Evolutionary conservation across 2,329 filamentous ascomycete genomes (phyloP), one percentile per base, ranked within the genome.

Genomic region (Pseudocercospora crystallina): DNA sequence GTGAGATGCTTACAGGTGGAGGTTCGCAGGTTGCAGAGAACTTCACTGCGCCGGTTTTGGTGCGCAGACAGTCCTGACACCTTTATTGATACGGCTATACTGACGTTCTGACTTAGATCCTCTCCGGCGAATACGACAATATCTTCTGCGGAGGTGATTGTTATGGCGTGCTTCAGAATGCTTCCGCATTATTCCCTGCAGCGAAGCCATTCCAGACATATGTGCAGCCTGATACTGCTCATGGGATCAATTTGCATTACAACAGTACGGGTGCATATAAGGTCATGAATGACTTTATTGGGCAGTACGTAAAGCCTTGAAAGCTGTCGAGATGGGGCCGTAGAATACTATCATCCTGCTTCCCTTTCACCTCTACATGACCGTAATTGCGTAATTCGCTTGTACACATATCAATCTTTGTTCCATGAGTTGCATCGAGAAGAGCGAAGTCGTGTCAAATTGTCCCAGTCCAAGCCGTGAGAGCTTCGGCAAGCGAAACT

Each of bases 71-170:
- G 3, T 54, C 38, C 38, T 3, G 2, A 9, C 14, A 40, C 30
- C 17, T 51, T 47, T n/a, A n/a, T n/a, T 47, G 8, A 30, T 12
- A 13, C 17, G 15, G 3, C 7, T 13, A 9, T 13, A 13, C 63
- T 70, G 58, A 65, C 7, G 20, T 7, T 26, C 7, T 26, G 20
- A 26, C 4, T 4, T 26, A 26, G 20, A 26, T 65, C 47, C 58
- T 71, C 9, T 43, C 65, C 13, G 65, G 65, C 35, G 56, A 61
- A 39, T 49, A 44, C 12, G 62, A 64, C 38, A 43, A 49, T 34
- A 49, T 48, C 47, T 56, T 69, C 39, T 74, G 72, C 54, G 58
- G 49, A 33, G 69, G 71, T 14, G 64, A 73, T 57, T 74, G 71
- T 54, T 69, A 62, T 11, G 61, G 57, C 8, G 56, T 68, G 1